These are phyloP conservation scores for Lanmaoa rubissima DNA, from an alignment of 768 basidiomycete genomes.

Conservation along the genomic window DNA sequence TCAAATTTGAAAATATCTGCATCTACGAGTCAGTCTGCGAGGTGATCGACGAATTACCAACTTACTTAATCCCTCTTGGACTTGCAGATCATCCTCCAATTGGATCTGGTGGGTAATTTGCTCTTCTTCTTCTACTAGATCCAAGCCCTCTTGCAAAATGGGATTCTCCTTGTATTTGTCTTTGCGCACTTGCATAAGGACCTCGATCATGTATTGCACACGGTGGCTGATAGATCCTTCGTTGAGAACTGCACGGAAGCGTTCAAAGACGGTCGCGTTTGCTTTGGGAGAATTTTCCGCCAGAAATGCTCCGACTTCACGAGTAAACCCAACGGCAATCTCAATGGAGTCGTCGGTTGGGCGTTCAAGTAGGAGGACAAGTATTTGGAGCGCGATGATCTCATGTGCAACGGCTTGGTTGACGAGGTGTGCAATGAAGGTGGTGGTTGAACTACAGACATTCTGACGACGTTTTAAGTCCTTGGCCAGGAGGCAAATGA, in stretches of 20 bases:
- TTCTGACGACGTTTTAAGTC: conserved; percentile 48
- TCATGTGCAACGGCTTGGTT: conserved; percentile 94
- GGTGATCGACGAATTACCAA: conserved; percentile 14
- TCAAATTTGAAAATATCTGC: conserved; percentile 96
- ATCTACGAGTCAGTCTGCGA: conserved; percentile 6
- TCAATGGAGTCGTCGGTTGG: conserved; percentile 98
- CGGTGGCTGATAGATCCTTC: conserved; percentile 94
- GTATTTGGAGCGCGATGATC: conserved; percentile 91
- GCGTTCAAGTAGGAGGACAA: conserved; percentile 91
- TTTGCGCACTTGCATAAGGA: conserved; percentile 97
- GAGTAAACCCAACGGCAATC: conserved; percentile 96
- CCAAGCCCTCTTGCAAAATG: conserved; percentile 88
- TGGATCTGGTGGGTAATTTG: conserved; percentile 94
- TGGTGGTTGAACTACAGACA: conserved; percentile 90
- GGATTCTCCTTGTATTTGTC: conserved; percentile 99
- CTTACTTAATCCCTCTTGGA: conserved; percentile 93
- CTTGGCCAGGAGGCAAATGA: not conserved
- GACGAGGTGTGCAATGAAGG: conserved; percentile 87
- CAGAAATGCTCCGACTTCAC: conserved; percentile 95
- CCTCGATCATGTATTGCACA: conserved; percentile 99
- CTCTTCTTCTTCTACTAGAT: conserved; percentile 96
- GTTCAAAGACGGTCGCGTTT: conserved; percentile 92
- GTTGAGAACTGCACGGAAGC: conserved; percentile 95
- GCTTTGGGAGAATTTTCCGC: conserved; percentile 92
- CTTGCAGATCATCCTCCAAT: conserved; percentile 89